phyloP scores from a whole-genome alignment of 345 rosid genomes.

The Kandelia obovata region DNA sequence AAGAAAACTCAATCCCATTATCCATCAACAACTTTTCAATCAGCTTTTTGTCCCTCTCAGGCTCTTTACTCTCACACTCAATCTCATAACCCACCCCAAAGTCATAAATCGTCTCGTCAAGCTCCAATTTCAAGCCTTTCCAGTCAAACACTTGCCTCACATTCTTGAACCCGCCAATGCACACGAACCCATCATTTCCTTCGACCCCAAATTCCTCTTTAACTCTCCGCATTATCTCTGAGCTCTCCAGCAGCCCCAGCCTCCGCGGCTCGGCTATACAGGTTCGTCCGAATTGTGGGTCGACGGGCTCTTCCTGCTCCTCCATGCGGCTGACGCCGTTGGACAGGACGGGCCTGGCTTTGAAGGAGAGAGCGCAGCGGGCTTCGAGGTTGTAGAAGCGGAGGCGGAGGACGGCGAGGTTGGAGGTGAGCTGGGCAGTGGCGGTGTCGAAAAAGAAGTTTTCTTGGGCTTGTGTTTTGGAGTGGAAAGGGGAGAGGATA shows the following conservation, averaged over 20 bases:
- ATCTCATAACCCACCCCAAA: constrained; percentile 27
- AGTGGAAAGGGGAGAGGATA: constrained; percentile 22
- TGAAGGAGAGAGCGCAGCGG: constrained; percentile 23
- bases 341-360: constrained; percentile 21
- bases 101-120: constrained; percentile 28
- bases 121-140: constrained; percentile 23
- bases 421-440: constrained; percentile 17
- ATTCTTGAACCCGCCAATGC: constrained; percentile 29
- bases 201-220: constrained; percentile 19
- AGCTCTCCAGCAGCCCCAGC: constrained; percentile 12
- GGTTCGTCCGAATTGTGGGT: constrained; percentile 14
- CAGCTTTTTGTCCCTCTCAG: constrained; percentile 22
- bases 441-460: constrained; percentile 28
- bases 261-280: constrained; percentile 17
- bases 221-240: constrained; percentile 22
- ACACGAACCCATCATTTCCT: constrained; percentile 16
- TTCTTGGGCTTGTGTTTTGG: constrained; percentile 23
- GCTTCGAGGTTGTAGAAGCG: constrained; percentile 30
- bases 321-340: constrained; percentile 26
- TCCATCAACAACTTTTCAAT: constrained; percentile 22
- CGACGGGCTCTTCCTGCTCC: constrained; percentile 29
- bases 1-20: constrained; percentile 25
- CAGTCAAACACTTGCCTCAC: constrained; percentile 24
- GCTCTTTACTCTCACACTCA: constrained; percentile 31
- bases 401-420: constrained; percentile 23